Percentiles rank a stretch among this genome's conserved stretches.
phyloP scores from a whole-genome alignment of 257 asterid genomes.

The Solanum ahanhuiri region DNA sequence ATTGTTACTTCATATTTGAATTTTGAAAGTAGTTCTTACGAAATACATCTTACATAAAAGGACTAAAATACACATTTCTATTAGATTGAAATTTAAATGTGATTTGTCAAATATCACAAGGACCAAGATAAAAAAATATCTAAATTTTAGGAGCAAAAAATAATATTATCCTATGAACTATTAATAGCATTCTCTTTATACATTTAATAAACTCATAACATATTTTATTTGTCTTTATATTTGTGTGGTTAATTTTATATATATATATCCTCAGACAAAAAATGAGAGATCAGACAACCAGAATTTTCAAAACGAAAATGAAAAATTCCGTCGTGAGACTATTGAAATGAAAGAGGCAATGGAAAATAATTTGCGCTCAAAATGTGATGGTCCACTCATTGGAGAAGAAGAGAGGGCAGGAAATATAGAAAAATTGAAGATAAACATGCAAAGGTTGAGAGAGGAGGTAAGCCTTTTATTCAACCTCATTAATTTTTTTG shows the following conservation, averaged over 20 bases:
- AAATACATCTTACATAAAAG: not conserved
- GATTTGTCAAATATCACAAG: not conserved
- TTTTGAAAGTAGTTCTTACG: not conserved
- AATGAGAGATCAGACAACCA: constrained; percentile 39
- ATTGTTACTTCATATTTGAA: not conserved
- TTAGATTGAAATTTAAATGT: too few relatives aligned
- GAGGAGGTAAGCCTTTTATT: not conserved
- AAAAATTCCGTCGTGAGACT: constrained; percentile 33
- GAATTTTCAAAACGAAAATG: constrained; percentile 38
- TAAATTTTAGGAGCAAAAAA: not conserved
- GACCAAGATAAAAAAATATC: not conserved
- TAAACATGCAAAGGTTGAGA: not conserved
- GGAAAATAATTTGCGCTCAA: constrained; percentile 18
- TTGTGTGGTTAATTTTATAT: not conserved
- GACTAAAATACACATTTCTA: too few relatives aligned
- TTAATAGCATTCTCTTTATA: not conserved
- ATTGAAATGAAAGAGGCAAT: constrained; percentile 40
- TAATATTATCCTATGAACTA: not conserved
- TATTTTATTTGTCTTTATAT: not conserved
- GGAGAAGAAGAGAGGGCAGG: constrained; percentile 28
- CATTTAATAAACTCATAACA: not conserved
- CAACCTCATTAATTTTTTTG: not conserved
- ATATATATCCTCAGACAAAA: constrained; percentile 28
- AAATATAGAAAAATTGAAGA: not conserved
- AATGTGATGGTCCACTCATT: constrained; percentile 23